Conservation (phyloP, 75 land plant genomes). For the Sequoiadendron giganteum region DNA sequence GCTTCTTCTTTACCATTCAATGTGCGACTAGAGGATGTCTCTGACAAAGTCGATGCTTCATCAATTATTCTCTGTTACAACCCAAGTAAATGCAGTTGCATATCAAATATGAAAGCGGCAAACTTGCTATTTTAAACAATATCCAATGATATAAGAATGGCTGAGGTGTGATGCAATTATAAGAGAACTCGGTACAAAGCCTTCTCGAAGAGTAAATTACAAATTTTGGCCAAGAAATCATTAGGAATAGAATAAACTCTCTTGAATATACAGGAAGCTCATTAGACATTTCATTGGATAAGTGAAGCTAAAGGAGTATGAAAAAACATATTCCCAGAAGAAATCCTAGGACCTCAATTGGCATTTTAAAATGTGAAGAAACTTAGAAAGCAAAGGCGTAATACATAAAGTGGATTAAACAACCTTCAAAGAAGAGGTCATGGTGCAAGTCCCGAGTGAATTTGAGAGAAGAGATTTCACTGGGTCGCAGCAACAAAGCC, state of each 20-base stretch:
- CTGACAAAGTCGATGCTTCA: neutral
- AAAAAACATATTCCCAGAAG: too few species aligned
- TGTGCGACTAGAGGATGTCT: neutral
- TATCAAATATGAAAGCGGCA: neutral
- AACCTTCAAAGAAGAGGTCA: too few species aligned
- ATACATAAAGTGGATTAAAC: neutral
- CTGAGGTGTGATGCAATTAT: neutral
- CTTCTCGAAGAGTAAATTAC: neutral
- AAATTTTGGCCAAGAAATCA: neutral
- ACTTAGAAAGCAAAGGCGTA: neutral
- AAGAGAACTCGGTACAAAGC: neutral
- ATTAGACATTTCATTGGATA: too few species aligned
- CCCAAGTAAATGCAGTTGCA: neutral
- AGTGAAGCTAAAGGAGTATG: too few species aligned
- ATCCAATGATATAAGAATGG: neutral
- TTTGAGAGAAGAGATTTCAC: neutral
- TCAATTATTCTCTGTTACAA: neutral
- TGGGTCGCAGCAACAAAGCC: neutral
- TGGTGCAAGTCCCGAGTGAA: neutral
- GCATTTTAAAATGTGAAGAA: neutral
- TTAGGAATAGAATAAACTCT: neutral
- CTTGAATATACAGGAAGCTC: neutral
- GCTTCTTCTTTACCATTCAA: conserved; percentile 36
- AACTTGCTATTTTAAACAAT: neutral
- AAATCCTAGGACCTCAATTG: neutral